Evolutionary conservation across 2,329 filamentous ascomycete genomes (phyloP).

Genomic region (Sporothrix pseudoabietina): DNA sequence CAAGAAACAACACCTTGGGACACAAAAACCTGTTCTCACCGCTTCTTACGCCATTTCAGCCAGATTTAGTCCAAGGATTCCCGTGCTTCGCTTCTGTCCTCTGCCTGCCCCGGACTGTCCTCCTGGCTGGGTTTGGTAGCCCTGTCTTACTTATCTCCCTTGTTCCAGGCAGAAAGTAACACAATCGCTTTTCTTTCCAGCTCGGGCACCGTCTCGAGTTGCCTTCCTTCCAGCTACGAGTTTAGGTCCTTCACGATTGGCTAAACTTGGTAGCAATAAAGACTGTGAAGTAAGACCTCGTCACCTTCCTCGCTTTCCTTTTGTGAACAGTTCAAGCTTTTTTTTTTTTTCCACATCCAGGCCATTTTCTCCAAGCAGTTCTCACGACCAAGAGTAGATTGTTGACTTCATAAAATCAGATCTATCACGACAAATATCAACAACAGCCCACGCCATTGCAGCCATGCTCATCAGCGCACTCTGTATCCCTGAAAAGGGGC

Average conservation of each 20-base stretch:
- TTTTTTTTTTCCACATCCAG: too few relatives aligned
- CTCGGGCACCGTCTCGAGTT: slow-evolving; percentile 24
- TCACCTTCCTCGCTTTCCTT: not conserved
- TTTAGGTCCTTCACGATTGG: not conserved
- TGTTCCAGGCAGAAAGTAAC: not conserved
- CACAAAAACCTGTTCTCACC: not conserved
- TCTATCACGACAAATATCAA: not conserved
- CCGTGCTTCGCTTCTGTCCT: not conserved
- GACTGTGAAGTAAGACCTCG: not conserved
- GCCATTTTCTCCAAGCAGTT: not conserved
- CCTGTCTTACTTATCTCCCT: slow-evolving; percentile 20
- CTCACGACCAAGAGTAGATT: not conserved
- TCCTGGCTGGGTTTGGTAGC: slow-evolving; percentile 21
- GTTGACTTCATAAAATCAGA: not conserved
- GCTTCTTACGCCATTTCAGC: slow-evolving; percentile 11
- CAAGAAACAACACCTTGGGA: not conserved
- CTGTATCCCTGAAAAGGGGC: slow-evolving; percentile 18
- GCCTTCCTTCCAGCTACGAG: slow-evolving; percentile 2
- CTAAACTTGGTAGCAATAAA: not conserved
- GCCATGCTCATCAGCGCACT: slow-evolving; percentile 30
- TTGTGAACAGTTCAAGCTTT: not conserved
- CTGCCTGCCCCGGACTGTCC: not conserved
- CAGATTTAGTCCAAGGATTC: not conserved
- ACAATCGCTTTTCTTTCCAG: slow-evolving; percentile 9
- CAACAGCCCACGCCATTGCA: not conserved